Percentiles rank a stretch among this genome's conserved stretches.
Evolutionary conservation across 306 rosid species (phyloP).

Genomic region (Arachis hypogaea): DNA sequence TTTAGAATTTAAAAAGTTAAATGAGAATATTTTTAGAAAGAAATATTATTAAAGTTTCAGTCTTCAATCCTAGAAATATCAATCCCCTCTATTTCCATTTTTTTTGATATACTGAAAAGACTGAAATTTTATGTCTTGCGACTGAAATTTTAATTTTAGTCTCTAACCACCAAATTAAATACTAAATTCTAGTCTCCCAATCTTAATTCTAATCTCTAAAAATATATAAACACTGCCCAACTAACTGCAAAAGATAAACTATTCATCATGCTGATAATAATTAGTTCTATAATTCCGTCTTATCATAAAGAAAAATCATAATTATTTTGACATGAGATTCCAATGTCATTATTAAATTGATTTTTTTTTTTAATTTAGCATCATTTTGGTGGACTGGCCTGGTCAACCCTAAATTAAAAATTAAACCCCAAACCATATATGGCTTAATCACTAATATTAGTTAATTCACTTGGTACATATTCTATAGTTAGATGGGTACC

Average conservation of each 20-base stretch:
- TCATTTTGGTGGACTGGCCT: constrained; percentile 34
- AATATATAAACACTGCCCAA: neutral
- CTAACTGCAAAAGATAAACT: constrained; percentile 5
- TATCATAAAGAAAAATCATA: constrained; percentile 4
- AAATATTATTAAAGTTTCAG: no score
- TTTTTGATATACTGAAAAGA: no score
- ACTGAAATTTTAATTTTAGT: no score
- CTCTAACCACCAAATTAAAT: no score
- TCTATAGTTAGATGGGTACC: constrained; percentile 64
- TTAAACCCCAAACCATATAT: neutral
- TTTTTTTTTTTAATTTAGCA: neutral
- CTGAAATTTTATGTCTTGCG: no score
- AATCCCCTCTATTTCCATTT: no score
- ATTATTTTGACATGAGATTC: constrained; percentile 22
- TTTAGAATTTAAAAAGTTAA: no score
- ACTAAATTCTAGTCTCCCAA: no score
- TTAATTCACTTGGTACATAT: constrained; percentile 29
- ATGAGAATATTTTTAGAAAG: no score
- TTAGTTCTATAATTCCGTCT: neutral
- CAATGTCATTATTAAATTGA: neutral
- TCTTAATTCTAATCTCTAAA: no score
- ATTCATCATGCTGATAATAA: constrained; percentile 25
- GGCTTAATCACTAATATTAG: constrained; percentile 32
- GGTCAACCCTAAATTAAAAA: constrained; percentile 35
- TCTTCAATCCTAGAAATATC: no score